Evolutionary conservation across 768 basidiomycete species (phyloP), one percentile per base, ranked within the genome.

Genomic region (Boletus eberwhitei): DNA sequence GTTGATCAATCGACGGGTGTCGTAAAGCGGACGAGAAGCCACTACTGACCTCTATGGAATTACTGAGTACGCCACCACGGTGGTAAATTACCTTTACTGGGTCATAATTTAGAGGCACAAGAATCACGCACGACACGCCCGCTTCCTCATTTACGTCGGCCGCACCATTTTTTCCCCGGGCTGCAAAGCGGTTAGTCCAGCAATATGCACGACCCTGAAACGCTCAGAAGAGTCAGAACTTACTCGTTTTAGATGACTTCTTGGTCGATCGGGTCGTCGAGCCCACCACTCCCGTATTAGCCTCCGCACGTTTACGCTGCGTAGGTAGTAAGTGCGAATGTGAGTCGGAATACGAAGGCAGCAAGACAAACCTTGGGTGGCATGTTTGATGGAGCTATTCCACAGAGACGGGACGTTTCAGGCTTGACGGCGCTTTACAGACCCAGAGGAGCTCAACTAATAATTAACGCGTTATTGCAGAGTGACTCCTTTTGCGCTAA

Each of bases 231-330:
- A n/a, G n/a, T n/a, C n/a, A n/a, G 8, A 55, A 47, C 66, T 31
- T 48, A 72, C 70, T 54, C 41, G 49, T 67, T 54, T 77, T 77
- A 38, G 77, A 63, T 16, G 80, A 78, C 57, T 75, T 77, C 49
- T 74, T 77, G 35, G 78, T 79, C 34, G 74, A 63, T 67, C 79
- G 77, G 62, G 79, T 71, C 58, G 75, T 57, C 34, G 74, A 41
- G 17, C 67, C 64, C 53, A 61, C 67, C 36, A 29, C 32, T 29
- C 59, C 5, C 35, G 67, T 69, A 63, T 62, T 51, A 37, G 77
- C 76, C 31, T 77, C 78, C 22, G 70, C 69, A 69, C 80, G 83
- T 74, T 87, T 88, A 59, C 86, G 75, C 87, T 88, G 63, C 26
- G 6, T 14, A 38, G 11, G 8, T 8, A 19, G 37, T 64, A 39